These are phyloP conservation scores for Arthrobotrys iridis DNA, from an alignment of 2,329 filamentous ascomycete species.

Conservation along the genomic window DNA sequence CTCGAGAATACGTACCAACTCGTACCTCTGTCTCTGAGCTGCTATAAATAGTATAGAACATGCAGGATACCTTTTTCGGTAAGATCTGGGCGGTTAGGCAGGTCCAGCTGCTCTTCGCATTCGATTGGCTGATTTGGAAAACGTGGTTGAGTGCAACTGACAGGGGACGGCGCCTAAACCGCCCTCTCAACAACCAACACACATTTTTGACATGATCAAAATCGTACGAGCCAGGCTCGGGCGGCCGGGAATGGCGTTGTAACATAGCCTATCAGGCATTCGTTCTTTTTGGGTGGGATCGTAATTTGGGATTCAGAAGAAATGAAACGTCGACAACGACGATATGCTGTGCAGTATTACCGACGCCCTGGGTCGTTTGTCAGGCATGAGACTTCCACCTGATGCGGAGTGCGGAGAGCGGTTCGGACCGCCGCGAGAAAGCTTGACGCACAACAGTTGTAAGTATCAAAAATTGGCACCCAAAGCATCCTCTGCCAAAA, in stretches of 20 bases:
- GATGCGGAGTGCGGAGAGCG: conserved; percentile 44
- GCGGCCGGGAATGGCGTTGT: neutral
- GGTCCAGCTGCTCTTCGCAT: conserved; percentile 30
- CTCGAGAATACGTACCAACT: conserved; percentile 2
- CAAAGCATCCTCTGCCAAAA: neutral
- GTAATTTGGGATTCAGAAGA: neutral
- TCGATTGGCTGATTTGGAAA: conserved; percentile 48
- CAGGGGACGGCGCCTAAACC: conserved; percentile 51
- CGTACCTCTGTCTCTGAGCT: neutral
- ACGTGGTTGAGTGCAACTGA: conserved; percentile 35
- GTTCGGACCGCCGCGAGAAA: conserved; percentile 47
- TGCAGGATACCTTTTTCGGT: conserved; percentile 46
- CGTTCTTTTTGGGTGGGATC: neutral
- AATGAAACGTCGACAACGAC: conserved; percentile 15
- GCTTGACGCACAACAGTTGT: conserved; percentile 15
- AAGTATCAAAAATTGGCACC: conserved; percentile 2
- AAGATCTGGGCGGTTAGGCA: conserved; percentile 55
- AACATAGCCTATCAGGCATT: neutral
- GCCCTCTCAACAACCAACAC: conserved; percentile 9
- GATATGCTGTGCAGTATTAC: conserved; percentile 24
- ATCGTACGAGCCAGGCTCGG: neutral
- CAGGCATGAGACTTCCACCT: conserved; percentile 14
- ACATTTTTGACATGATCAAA: conserved; percentile 7
- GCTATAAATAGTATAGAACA: conserved; percentile 49
- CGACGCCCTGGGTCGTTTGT: conserved; percentile 45